Evolutionary conservation across 805 yeast genomes (phyloP).

Genomic region (Cyberlindnera maritima): DNA sequence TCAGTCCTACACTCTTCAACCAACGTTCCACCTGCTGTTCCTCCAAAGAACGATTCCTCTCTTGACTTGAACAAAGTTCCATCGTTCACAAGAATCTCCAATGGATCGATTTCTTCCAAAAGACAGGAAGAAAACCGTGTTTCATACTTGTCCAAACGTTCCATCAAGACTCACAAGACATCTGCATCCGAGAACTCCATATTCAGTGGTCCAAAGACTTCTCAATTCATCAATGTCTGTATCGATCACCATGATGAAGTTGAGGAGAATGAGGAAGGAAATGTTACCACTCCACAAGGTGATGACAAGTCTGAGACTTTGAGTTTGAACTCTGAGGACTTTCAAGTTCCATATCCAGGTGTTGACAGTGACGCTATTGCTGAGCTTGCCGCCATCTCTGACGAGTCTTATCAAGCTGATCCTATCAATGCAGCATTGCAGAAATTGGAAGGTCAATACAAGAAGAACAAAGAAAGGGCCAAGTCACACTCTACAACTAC

Average conservation of each 20-base stretch:
- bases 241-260: constrained; percentile 9
- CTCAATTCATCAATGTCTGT: constrained; percentile 17
- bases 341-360: constrained; percentile 40
- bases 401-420: constrained; percentile 62
- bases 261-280: constrained; percentile 4
- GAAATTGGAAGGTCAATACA: constrained; percentile 71
- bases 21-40: background rate
- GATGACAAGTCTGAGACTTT: background rate
- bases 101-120: constrained; percentile 12
- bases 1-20: background rate
- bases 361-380: constrained; percentile 59
- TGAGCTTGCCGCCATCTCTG: constrained; percentile 82
- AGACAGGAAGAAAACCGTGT: constrained; percentile 10
- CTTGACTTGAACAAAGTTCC: constrained; percentile 22
- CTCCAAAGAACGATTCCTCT: constrained; percentile 2
- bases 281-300: background rate
- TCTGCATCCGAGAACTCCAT: constrained; percentile 21
- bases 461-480: constrained; percentile 7
- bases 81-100: constrained; percentile 24
- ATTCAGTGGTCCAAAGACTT: constrained; percentile 19
- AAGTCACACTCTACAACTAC: constrained; percentile 3
- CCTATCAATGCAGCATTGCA: constrained; percentile 72
- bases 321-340: constrained; percentile 19
- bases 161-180: constrained; percentile 17
- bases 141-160: constrained; percentile 26